Evolutionary conservation across 176 grass and related monocot genomes (phyloP).

Genomic region (Hsuehochloa calcarea): DNA sequence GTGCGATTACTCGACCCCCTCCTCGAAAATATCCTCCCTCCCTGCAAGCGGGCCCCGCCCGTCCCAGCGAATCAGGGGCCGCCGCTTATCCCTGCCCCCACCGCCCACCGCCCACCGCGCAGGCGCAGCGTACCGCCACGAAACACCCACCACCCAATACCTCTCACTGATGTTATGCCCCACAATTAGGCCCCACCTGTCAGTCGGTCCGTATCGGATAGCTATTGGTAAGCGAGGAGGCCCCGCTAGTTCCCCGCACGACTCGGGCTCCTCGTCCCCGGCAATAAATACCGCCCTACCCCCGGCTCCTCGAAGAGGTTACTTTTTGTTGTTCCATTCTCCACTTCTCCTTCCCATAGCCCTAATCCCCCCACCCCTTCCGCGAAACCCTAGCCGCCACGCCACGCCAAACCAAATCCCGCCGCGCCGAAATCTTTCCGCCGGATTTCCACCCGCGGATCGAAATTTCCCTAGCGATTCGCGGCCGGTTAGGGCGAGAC

Average conservation of each 20-base stretch:
- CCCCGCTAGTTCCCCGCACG: constrained; percentile 30
- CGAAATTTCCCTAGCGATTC: not conserved
- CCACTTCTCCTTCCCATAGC: not conserved
- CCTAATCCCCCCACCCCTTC: not conserved
- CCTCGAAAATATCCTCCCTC: too few relatives aligned
- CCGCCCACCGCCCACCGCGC: not conserved
- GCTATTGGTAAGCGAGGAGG: not conserved
- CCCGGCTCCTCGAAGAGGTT: not conserved
- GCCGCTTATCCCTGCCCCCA: constrained; percentile 7
- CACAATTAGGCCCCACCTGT: accelerated
- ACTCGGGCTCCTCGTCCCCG: constrained; percentile 23
- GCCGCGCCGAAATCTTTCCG: constrained; percentile 11
- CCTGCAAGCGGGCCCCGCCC: constrained; percentile 5
- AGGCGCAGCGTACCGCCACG: not conserved
- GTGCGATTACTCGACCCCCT: not conserved
- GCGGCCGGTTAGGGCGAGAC: constrained; percentile 9
- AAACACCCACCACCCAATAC: accelerated
- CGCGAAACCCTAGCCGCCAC: constrained; percentile 62
- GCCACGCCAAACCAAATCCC: constrained; percentile 50
- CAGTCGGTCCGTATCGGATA: accelerated
- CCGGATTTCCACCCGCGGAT: constrained; percentile 13
- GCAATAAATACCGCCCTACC: constrained; percentile 37
- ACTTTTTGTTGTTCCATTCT: not conserved
- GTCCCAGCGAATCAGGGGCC: not conserved
- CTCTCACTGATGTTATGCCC: accelerated